Base-by-base conservation (phyloP, 106 monocot species). In the Agapanthus africanus region DNA sequence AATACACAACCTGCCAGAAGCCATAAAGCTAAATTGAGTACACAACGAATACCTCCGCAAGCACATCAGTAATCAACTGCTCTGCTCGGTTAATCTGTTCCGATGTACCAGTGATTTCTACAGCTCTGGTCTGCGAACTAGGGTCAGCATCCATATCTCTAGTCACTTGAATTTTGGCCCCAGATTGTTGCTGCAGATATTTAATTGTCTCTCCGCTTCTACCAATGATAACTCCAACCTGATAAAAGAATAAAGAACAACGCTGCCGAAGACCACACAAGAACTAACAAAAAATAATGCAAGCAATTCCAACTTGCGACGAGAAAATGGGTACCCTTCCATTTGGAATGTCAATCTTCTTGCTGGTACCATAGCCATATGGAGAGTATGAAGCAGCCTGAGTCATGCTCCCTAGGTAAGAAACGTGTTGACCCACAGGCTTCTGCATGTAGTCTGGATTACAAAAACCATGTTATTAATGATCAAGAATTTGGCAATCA, bases 211-310 rank as follows among this genome's bases (percentile, higher is more conserved):
- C 90, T 54, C 90, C 90, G 69, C 77, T 66, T 78, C 84, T 84
- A 14, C 90, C 86, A 79, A 91, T 91, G 23, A 91, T 91, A 56
- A 91, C 84, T 69, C 86, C 86, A 77, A 86, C 90, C 90, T 91
- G 52, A 27, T 37, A 28, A 40, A 68, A 30, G 26, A 63, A 33
- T 26, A 9, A 47, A 11, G 4, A 15, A 2, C 11, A 41, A 34
- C 46, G 7, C 35, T 46, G 39, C 7, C 22, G 30, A 6, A 72
- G 22, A 1, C 27, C 27, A 33, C 1, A 11, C 7, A 59, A 4
- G 32, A 25, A 56, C 22, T 27, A 56, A 10, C 7, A n/a, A n/a
- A 8, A 26, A 56, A n/a, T n/a, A 56, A 25, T 0, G 11, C 28
- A 28, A 56, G n/a, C n/a, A n/a, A n/a, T n/a, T n/a, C n/a, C n/a